A percentile compares a stretch with the other conserved stretches of the same genome.
phyloP scores from a whole-genome alignment of 768 basidiomycete species.

The Mycena vulgaris region DNA sequence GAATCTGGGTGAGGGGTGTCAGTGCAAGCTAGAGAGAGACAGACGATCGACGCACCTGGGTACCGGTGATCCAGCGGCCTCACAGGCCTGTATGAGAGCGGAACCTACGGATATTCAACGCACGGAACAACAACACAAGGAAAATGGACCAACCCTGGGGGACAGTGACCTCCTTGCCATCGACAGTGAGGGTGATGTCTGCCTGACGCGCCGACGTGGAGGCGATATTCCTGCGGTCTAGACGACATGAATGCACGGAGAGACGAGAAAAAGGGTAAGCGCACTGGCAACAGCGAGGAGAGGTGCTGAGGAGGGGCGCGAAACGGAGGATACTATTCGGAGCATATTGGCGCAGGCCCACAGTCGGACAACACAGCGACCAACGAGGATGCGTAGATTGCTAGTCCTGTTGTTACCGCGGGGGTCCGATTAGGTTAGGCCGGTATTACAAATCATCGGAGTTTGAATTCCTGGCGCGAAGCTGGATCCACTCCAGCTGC shows the following conservation, averaged over 20 bases:
- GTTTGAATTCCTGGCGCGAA: too few species aligned
- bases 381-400: not conserved
- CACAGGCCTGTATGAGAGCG: constrained; percentile 97
- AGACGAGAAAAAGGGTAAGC: not conserved
- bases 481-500: too few species aligned
- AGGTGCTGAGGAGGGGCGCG: constrained; percentile 76
- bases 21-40: constrained; percentile 36
- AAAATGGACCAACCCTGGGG: constrained; percentile 82
- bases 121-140: not conserved
- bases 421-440: too few species aligned
- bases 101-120: constrained; percentile 69
- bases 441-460: too few species aligned
- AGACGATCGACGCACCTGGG: constrained; percentile 69
- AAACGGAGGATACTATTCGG: constrained; percentile 74
- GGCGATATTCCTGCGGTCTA: constrained; percentile 75
- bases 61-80: constrained; percentile 87
- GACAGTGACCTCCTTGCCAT: constrained; percentile 97
- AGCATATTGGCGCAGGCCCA: constrained; percentile 60
- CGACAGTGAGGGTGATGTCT: constrained; percentile 93
- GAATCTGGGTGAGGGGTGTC: constrained; percentile 63
- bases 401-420: too few species aligned
- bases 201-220: constrained; percentile 78
- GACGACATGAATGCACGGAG: constrained; percentile 29
- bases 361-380: not conserved
- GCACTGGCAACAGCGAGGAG: constrained; percentile 61